Base-by-base conservation (phyloP, 2,329 filamentous ascomycete species). In the Microcyclospora pomicola region DNA sequence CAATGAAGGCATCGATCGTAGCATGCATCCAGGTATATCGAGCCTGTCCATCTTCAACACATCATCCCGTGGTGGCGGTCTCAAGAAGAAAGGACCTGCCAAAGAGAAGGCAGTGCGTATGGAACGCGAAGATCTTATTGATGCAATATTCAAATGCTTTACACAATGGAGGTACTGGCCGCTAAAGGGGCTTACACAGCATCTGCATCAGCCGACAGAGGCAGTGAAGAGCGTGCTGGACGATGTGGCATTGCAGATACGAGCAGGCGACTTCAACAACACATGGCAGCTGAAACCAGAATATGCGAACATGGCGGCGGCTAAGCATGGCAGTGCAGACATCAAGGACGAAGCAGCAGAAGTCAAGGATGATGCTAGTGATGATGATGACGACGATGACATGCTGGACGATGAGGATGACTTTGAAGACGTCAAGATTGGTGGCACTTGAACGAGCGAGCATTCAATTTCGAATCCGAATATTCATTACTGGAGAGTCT, bases 91-190 rank as follows among this genome's bases (percentile, higher is more conserved):
- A 74, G 34, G n/a, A 62, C 65, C 73, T 5, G 72, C 75, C 58
- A 79, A 83, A 50, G 79, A 84, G 62, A 95, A 96, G 67, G 80
- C 83, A 19, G 82, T 84, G 27, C 87, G 91, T 63, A 87, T 96
- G 63, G 79, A 85, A 33, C 78, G 87, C 60, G 80, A 85, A 67
- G 81, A 91, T 53, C 76, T 98, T 45, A 65, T 93, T 62, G 87
- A 95, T 63, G 72, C 75, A 46, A 77, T 98, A 43, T 86, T 88
- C 66, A 65, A 72, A 35, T 81, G 79, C 56, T 98, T 95, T 75
- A 75, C 79, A 40, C 68, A 81, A 52, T 93, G 82, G 68, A 77
- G 80, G 51, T 96, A 91, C 62, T 98, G 88, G 87, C 78, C 82
- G n/a, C 82, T 96, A 69, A 87, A 84, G 55, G 75, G 81, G 5